A percentile compares a stretch with the other conserved stretches of the same genome.
These are phyloP conservation scores for Ilyonectria destructans DNA, from an alignment of 2,329 filamentous ascomycete genomes.

Conservation along the genomic window DNA sequence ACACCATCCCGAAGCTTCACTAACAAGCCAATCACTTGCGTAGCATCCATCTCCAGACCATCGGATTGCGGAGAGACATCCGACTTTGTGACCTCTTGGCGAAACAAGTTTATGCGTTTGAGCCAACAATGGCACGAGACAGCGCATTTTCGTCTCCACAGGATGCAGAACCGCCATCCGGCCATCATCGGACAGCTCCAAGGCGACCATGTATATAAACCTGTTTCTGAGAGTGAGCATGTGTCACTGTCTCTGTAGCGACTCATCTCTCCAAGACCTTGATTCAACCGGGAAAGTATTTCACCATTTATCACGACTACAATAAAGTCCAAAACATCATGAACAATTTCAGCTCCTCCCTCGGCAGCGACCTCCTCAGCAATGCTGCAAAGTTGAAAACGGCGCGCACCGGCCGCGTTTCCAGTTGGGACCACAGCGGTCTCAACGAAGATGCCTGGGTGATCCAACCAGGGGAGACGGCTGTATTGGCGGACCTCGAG, in stretches of 20 bases:
- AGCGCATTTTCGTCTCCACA: constrained; percentile 3
- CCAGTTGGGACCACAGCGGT: constrained; percentile 52
- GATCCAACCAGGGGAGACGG: constrained; percentile 51
- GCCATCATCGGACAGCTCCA: neutral
- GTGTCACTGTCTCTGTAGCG: constrained; percentile 1
- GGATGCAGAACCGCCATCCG: neutral
- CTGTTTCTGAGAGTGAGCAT: neutral
- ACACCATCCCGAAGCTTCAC: neutral
- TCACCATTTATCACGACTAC: constrained; percentile 7
- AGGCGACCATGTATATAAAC: constrained; percentile 13
- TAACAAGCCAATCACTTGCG: constrained; percentile 13
- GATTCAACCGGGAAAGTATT: neutral
- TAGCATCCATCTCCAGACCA: neutral
- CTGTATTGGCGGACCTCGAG: constrained; percentile 51
- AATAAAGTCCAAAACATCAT: constrained; percentile 15
- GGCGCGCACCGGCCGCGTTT: constrained; percentile 49
- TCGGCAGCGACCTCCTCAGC: constrained; percentile 36
- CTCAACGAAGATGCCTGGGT: constrained; percentile 54
- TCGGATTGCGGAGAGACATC: constrained; percentile 2
- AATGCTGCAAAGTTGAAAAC: constrained; percentile 41
- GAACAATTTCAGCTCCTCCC: constrained; percentile 14
- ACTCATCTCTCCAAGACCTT: constrained; percentile 9
- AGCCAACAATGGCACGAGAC: constrained; percentile 2
- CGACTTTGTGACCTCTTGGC: constrained; percentile 5
- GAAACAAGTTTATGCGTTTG: neutral